These are phyloP conservation scores for Gastrodia elata DNA, from an alignment of 106 monocot genomes.

Conservation along the genomic window DNA sequence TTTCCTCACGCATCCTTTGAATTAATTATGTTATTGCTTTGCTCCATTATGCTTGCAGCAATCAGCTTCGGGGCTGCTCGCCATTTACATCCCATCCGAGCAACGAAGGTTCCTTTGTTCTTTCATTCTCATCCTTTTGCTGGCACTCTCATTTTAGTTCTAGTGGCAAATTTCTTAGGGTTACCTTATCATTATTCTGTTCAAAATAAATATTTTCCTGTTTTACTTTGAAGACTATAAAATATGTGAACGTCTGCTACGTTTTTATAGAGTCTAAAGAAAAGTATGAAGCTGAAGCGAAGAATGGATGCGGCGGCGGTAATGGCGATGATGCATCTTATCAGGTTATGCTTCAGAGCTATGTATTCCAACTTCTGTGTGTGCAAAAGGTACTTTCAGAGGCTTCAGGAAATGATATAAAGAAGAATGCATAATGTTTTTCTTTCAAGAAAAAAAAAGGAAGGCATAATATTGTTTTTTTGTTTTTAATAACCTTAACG, in stretches of 20 bases:
- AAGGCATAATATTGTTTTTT: constrained; percentile 6
- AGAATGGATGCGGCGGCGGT: constrained; percentile 11
- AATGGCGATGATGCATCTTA: constrained; percentile 12
- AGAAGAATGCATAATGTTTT: too few relatives aligned
- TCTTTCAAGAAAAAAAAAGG: too few relatives aligned
- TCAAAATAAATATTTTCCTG: neutral
- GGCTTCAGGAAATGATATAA: constrained; percentile 33
- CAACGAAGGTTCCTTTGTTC: constrained; percentile 18
- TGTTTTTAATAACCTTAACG: neutral
- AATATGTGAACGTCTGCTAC: too few relatives aligned
- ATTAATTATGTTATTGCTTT: neutral
- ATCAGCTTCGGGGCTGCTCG: constrained; percentile 8
- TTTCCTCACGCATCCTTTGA: neutral
- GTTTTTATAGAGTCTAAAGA: constrained; percentile 4
- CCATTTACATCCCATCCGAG: constrained; percentile 17
- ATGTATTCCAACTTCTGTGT: constrained; percentile 50
- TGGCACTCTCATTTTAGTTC: neutral
- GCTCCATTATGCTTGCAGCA: constrained; percentile 10
- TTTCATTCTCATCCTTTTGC: neutral
- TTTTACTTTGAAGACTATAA: neutral
- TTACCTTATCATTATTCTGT: neutral
- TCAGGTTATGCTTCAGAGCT: constrained; percentile 62
- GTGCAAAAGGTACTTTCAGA: constrained; percentile 56
- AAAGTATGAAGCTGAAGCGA: constrained; percentile 7
- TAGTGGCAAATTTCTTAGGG: neutral